Evolutionary conservation across 257 asterid genomes (phyloP).

Genomic region (Lycium ferocissimum): DNA sequence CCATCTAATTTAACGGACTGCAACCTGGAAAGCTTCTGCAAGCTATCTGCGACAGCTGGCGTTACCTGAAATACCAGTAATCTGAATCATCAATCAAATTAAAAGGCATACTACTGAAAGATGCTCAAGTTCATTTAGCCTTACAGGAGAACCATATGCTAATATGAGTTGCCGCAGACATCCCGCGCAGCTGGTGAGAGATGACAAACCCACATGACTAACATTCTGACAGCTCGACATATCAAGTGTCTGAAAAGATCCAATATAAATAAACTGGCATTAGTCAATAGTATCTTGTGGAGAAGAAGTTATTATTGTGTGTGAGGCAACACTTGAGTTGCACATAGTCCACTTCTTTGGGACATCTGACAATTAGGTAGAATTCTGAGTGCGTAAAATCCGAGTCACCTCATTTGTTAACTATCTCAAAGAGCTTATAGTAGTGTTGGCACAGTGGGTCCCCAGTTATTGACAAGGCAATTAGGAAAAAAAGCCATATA

Average conservation of each 20-base stretch:
- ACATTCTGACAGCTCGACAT: constrained; percentile 88
- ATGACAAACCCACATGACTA: constrained; percentile 77
- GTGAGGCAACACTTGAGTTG: neutral
- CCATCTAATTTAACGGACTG: constrained; percentile 81
- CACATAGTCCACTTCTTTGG: constrained; percentile 15
- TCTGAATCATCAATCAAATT: constrained; percentile 27
- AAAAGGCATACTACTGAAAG: neutral
- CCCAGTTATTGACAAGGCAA: neutral
- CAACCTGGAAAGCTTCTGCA: constrained; percentile 71
- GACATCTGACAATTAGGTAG: constrained; percentile 20
- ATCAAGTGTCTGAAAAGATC: constrained; percentile 74
- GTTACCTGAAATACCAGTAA: constrained; percentile 64
- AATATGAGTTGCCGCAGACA: constrained; percentile 68
- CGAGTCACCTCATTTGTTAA: neutral
- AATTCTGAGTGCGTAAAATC: neutral
- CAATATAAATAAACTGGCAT: constrained; percentile 2
- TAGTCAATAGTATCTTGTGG: neutral
- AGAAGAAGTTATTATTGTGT: neutral
- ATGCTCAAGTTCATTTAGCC: constrained; percentile 29
- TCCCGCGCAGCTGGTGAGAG: constrained; percentile 68
- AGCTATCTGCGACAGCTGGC: constrained; percentile 73
- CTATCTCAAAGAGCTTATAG: neutral
- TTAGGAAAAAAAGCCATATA: neutral
- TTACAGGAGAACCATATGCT: constrained; percentile 77
- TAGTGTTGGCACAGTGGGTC: neutral